Conservation (phyloP, 805 yeast species). For the Cyberlindnera euphorbiae region DNA sequence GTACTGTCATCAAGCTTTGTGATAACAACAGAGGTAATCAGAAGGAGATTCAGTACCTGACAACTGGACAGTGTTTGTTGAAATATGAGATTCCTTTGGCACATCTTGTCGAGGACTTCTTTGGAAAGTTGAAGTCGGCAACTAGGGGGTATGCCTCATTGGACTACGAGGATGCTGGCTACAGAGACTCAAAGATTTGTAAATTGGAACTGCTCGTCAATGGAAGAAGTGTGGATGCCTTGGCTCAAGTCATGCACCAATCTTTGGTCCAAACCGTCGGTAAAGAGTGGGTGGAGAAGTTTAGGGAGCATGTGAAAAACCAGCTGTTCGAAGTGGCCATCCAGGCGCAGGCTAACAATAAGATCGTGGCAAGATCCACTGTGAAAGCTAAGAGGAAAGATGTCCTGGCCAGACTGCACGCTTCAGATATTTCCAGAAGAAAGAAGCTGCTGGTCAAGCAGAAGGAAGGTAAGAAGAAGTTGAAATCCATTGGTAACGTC, state of each 20-base stretch:
- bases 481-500: constrained; percentile 78
- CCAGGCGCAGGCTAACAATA: constrained; percentile 80
- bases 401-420: constrained; percentile 90
- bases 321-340: constrained; percentile 91
- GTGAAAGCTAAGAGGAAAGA: constrained; percentile 92
- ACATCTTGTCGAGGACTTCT: constrained; percentile 90
- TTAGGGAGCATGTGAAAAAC: constrained; percentile 71
- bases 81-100: constrained; percentile 82
- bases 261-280: constrained; percentile 72
- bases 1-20: constrained; percentile 81
- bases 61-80: constrained; percentile 75
- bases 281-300: constrained; percentile 74
- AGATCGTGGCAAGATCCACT: constrained; percentile 86
- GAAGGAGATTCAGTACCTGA: constrained; percentile 67
- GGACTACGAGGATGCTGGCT: constrained; percentile 93
- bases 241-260: constrained; percentile 84
- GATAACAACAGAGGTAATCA: constrained; percentile 82
- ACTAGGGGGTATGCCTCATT: constrained; percentile 92
- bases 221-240: constrained; percentile 85
- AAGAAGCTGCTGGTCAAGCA: constrained; percentile 84
- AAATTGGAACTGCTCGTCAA: constrained; percentile 87
- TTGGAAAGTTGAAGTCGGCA: constrained; percentile 85
- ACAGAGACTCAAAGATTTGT: constrained; percentile 70
- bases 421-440: constrained; percentile 86
- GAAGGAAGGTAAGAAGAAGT: constrained; percentile 86